Percentiles rank a stretch among this genome's conserved stretches.
These are phyloP conservation scores for Annulohypoxylon nitens DNA, from an alignment of 495 filamentous ascomycete species.

Conservation along the genomic window DNA sequence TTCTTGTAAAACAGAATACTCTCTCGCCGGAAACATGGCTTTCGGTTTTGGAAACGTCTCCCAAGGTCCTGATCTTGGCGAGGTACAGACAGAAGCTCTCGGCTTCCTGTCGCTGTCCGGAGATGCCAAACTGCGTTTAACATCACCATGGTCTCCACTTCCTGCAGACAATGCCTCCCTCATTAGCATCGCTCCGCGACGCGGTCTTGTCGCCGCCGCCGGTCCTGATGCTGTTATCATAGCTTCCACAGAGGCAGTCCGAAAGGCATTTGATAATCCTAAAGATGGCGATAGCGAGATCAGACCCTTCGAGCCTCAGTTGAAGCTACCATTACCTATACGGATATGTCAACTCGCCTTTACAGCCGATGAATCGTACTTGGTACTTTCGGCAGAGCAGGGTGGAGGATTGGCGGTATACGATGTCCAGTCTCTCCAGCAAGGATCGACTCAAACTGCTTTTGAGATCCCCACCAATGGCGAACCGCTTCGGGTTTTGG, in stretches of 20 bases:
- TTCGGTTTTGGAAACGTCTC: constrained; percentile 69
- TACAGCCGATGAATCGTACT: constrained; percentile 82
- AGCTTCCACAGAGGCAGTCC: constrained; percentile 80
- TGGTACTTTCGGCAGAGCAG: constrained; percentile 85
- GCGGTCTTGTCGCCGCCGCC: constrained; percentile 88
- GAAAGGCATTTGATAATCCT: constrained; percentile 76
- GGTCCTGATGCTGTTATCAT: constrained; percentile 83
- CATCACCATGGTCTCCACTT: constrained; percentile 81
- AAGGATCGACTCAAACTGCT: constrained; percentile 71
- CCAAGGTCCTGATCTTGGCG: constrained; percentile 68
- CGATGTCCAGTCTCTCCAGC: constrained; percentile 72
- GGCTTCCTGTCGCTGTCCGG: constrained; percentile 84
- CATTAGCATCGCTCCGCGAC: constrained; percentile 81
- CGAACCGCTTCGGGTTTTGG: constrained; percentile 76
- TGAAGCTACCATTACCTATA: constrained; percentile 76
- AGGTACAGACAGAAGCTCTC: constrained; percentile 77
- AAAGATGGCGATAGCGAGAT: constrained; percentile 71
- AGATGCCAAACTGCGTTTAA: constrained; percentile 85
- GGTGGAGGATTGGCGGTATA: constrained; percentile 89
- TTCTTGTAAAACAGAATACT: constrained; percentile 20
- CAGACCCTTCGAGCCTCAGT: constrained; percentile 78
- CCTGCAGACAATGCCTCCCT: constrained; percentile 89
- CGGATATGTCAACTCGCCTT: constrained; percentile 92
- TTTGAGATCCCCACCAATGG: constrained; percentile 84
- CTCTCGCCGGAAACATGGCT: constrained; percentile 67